Percentiles rank a stretch among this genome's conserved stretches.
Conservation (phyloP, 129 eudicot species). For the Helichrysum umbraculigerum region DNA sequence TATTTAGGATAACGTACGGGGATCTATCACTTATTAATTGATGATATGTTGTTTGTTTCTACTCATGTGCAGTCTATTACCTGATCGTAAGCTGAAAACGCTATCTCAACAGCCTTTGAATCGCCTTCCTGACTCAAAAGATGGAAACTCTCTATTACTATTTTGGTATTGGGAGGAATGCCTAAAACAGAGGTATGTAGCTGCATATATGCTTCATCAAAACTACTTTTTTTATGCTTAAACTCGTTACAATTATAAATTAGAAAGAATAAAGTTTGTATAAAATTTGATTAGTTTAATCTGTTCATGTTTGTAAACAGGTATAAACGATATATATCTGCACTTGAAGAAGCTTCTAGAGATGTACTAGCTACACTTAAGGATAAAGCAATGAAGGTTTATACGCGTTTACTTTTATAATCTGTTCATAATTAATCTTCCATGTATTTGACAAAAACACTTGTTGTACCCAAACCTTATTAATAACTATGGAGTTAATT, state of each 20-base stretch:
- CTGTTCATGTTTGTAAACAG: conserved; percentile 41
- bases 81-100: conserved; percentile 86
- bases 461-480: not conserved
- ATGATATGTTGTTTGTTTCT: conserved; percentile 16
- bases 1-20: not conserved
- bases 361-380: conserved; percentile 78
- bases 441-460: too few species aligned
- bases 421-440: not conserved
- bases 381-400: conserved; percentile 87
- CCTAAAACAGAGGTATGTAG: conserved; percentile 65
- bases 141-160: conserved; percentile 79
- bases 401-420: not conserved
- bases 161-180: conserved; percentile 99
- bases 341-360: conserved; percentile 89
- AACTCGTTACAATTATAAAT: too few species aligned
- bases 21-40: not conserved
- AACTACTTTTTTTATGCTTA: too few species aligned
- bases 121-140: conserved; percentile 80
- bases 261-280: too few species aligned
- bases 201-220: conserved; percentile 12
- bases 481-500: too few species aligned
- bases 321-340: conserved; percentile 75
- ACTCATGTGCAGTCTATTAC: conserved; percentile 55
- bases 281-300: not conserved
- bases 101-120: conserved; percentile 83